Evolutionary conservation across 139 green algal species (phyloP), one percentile per base, ranked within the genome.

Genomic region (Coelastrella sp.): DNA sequence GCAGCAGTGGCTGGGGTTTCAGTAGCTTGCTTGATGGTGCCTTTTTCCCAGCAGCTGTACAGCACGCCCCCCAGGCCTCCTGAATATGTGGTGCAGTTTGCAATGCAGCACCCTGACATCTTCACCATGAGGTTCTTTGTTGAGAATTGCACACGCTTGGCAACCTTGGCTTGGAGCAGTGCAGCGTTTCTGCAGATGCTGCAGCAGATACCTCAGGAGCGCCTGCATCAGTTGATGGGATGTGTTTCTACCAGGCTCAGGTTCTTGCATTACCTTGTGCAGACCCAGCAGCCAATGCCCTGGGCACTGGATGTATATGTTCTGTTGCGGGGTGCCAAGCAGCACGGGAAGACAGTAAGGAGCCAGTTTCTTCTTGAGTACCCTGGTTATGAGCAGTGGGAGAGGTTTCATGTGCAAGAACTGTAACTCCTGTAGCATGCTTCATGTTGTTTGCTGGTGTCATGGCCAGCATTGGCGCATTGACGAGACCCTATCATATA

Each of bases 321-420:
- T 22, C 59, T 86, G 81, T 10, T 86, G 60, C 25, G 49, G 10
- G 22, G 27, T 20, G 7, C 22, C 10, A 19, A 61, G 14, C 4
- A 19, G 72, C 9, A 15, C 4, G 22, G 72, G 17, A 24, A 9
- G 74, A 59, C 24, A 14, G 74, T 59, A 59, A 9, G 81, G 27
- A 74, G 59, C 9, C 9, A 11, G n/a, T 86, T 86, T 60, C 22
- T 17, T 15, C 22, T 25, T 6, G 22, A 24, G 0, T 86, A 86
- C 22, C 81, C 81, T 59, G 81, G 59, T 24, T 86, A 58, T 74
- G n/a, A 59, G 81, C n/a, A 86, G 60, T 86, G 81, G 81, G 81
- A 86, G 58, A n/a, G 70, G 79, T 68, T 76, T 7, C 68, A 76
- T 19, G 19, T 27, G 68, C 68, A 76, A 19, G 19, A 76, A 5